Base-by-base conservation (phyloP, 2,329 filamentous ascomycete species). In the Sclerotinia spermophila region DNA sequence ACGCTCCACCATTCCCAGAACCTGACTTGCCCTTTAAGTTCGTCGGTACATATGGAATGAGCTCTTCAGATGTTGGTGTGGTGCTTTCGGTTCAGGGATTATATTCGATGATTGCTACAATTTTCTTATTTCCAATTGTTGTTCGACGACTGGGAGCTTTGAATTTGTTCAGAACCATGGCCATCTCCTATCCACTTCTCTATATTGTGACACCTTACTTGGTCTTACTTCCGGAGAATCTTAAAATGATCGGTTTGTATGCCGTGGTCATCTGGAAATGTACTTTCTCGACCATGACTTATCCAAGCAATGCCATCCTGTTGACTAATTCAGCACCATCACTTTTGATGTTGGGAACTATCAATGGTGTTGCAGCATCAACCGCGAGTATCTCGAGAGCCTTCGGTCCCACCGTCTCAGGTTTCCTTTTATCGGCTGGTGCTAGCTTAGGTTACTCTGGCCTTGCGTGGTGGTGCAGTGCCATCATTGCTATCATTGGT, bases 311-410 rank as follows among this genome's bases (percentile, higher is more conserved):
- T 75, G 91, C 91, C 17, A 96, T 98, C 71, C 88, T 99, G 71
- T 86, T 97, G 42, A 92, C 93, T 72, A 97, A 98, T 80, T 91
- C 93, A 24, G 92, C 94, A 0, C 93, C 94, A 0, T 94, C 91
- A 11, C 91, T 91, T 70, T 87, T 92, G 65, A 92, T 96, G 1
- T 88, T 98, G 2, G 96, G 96, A 3, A 94, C 92, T 0, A 91
- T 99, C 80, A 98, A 98, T 77, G 96, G 96, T 27, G 90, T 94
- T 19, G 94, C 94, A 0, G 94, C 94, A 42, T 97, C 94, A 2
- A 94, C 93, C 2, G 96, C 96, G 5, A 97, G 94, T 79, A 83
- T 97, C 60, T 94, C 91, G 79, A 88, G 96, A 69, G 94, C 94
- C 0, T 90, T 97, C 73, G 95, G 95, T 0, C 96, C 96, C 2